Base-by-base conservation (phyloP, 352 stramenopile genomes). In the Phytopythium helicoides region DNA sequence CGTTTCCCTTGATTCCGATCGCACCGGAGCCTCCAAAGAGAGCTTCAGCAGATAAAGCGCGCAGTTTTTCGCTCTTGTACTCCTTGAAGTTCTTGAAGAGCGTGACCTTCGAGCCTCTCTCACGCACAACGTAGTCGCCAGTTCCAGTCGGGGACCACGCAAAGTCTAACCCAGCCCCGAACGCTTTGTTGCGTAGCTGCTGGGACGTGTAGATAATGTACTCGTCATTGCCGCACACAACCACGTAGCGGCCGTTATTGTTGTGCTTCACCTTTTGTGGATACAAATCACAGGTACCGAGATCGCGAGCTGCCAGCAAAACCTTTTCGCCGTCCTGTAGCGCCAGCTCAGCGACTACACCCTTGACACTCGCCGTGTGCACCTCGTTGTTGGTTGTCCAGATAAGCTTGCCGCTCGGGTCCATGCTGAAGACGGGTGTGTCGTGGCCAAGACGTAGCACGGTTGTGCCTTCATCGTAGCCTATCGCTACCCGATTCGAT, bases 121-220 rank as follows among this genome's bases (percentile, higher is more conserved):
- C 96, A 18, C 96, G 89, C 56, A 99, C 95, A 19, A 97, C 95
- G 64, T 99, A 99, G 70, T 99, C 97, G 35, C 97, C 97, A 8
- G 96, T 99, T 47, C 96, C 97, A 12, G 84, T 92, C 0, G 88
- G 87, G 31, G 86, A 96, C 97, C 97, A 99, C 18, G 96, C 96
- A 84, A 99, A 99, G 69, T 99, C 97, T 21, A 99, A 81, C 0
- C 90, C 96, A 35, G 93, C 82, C 31, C 97, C 97, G 65, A 99
- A 99, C 6, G 92, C 92, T 65, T 99, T 99, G 67, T 94, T 96
- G 41, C 91, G 81, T 35, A 97, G 61, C 56, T 92, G 86, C 76
- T 98, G 95, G 10, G 96, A 92, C 18, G 97, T 99, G 80, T 99
- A 99, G 66, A 99, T 99, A 60, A 99, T 99, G 77, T 99, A 99